Evolutionary conservation across 768 basidiomycete genomes (phyloP), one percentile per base, ranked within the genome.

Genomic region (Lepiota subincarnata): DNA sequence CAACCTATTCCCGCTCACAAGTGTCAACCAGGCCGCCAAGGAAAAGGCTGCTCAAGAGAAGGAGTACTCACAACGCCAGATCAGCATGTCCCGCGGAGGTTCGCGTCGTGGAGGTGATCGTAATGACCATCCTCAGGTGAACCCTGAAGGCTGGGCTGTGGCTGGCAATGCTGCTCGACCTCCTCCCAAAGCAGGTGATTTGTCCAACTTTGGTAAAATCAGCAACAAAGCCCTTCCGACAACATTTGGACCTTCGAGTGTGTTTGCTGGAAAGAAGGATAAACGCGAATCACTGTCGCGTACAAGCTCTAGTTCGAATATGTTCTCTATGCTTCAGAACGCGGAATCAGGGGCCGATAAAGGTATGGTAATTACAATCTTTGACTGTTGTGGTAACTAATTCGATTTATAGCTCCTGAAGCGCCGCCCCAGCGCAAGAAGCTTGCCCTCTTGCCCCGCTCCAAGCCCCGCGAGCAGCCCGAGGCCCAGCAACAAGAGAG

Each of bases 181-280:
- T 22, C 82, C 82, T 37, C 70, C 87, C 53, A 88, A 92, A 71
- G 91, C 84, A 45, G 92, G 92, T 18, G 91, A 95, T 68, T 74
- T 95, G 49, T 86, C 88, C 39, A 80, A 87, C 56, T 95, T 96
- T 59, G 92, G 93, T 60, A 92, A 94, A 75, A 88, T 96, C 66
- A 84, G 72, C 71, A 31, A 31, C 31, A 79, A 82, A 28, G 65
- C 73, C 0, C 72, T 80, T 6, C 75, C 84, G 1, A 82, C 87
- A 70, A 83, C 83, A 0, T 90, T 97, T 66, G 92, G 91, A 6
- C 92, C 94, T 2, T 81, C 83, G 55, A 88, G 87, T 57, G 86
- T 95, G 19, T 97, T 95, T 67, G 76, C 81, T 39, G 82, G 78
- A 62, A 87, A 84, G 73, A 87, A 89, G 68, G 57, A 57, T 60